These are phyloP conservation scores for Cephaloascus fragrans DNA, from an alignment of 805 yeast species.

Conservation along the genomic window DNA sequence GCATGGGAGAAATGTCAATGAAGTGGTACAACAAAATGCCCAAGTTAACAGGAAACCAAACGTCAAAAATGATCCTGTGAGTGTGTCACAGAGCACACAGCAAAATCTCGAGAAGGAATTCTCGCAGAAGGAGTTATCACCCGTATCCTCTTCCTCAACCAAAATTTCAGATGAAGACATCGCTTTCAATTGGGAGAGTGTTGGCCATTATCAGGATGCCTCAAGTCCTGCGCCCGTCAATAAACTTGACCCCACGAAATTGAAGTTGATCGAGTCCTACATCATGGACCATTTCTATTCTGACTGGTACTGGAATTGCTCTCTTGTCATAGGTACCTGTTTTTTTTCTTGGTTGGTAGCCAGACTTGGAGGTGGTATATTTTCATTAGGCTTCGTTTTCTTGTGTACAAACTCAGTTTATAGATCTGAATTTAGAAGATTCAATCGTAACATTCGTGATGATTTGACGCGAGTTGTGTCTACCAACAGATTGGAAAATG, in stretches of 20 bases:
- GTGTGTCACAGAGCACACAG: too few relatives aligned
- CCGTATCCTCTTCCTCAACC: too few relatives aligned
- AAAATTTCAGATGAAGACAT: not conserved
- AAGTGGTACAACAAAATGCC: not conserved
- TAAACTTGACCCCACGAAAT: not conserved
- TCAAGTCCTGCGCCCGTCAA: not conserved
- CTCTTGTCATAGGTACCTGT: constrained; percentile 58
- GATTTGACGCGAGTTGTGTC: constrained; percentile 61
- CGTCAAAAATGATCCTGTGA: too few relatives aligned
- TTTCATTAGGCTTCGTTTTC: constrained; percentile 51
- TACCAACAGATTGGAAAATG: constrained; percentile 52
- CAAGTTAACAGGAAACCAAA: not conserved
- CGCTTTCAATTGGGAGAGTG: constrained; percentile 21
- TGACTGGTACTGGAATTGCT: constrained; percentile 66
- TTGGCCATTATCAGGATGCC: constrained; percentile 18
- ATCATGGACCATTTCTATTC: constrained; percentile 60
- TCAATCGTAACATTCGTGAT: constrained; percentile 64
- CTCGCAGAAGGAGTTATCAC: too few relatives aligned
- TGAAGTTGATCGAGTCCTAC: constrained; percentile 40
- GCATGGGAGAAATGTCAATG: not conserved
- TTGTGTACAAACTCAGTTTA: constrained; percentile 58
- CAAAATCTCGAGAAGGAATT: too few relatives aligned
- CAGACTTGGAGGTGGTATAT: constrained; percentile 51
- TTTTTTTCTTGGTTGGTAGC: constrained; percentile 64
- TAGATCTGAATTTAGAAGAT: constrained; percentile 65